Percentiles rank a stretch among this genome's conserved stretches.
phyloP scores from a whole-genome alignment of 495 filamentous ascomycete genomes.

The Glutinoglossum americanum region DNA sequence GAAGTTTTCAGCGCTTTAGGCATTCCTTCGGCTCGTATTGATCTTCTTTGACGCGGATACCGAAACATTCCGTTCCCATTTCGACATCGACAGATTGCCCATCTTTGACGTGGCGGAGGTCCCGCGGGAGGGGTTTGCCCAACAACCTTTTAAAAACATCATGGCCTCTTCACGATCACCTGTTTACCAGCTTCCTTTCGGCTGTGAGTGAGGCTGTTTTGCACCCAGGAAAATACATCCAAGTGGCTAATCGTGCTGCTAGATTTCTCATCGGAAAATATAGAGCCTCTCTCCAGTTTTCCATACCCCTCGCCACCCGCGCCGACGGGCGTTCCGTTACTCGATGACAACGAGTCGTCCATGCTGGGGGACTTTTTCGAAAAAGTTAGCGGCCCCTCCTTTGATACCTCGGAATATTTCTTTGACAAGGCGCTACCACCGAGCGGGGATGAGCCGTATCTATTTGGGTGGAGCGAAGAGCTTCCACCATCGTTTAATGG shows the following conservation, averaged over 20 bases:
- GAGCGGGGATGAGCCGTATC: background rate
- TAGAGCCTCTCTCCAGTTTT: background rate
- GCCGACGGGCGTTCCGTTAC: constrained; percentile 31
- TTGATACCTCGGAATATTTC: constrained; percentile 25
- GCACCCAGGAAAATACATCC: background rate
- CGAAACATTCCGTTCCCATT: background rate
- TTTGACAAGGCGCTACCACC: constrained; percentile 36
- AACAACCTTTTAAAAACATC: background rate
- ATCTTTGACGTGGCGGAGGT: background rate
- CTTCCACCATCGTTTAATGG: constrained; percentile 39
- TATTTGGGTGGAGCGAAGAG: constrained; percentile 27
- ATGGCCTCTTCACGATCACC: constrained; percentile 4
- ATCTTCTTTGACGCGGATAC: background rate
- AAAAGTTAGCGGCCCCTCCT: constrained; percentile 29
- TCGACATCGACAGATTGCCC: background rate
- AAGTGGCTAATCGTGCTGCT: background rate
- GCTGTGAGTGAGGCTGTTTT: background rate
- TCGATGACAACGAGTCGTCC: constrained; percentile 37
- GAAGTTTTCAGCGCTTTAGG: background rate
- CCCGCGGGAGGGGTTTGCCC: background rate
- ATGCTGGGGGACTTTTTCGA: constrained; percentile 42
- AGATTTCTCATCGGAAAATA: background rate
- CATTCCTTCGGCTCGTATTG: background rate
- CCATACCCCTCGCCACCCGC: constrained; percentile 4
- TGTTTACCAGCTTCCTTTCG: background rate